Evolutionary conservation across 139 green algal species (phyloP).

Genomic region (Pleodorina starrii): DNA sequence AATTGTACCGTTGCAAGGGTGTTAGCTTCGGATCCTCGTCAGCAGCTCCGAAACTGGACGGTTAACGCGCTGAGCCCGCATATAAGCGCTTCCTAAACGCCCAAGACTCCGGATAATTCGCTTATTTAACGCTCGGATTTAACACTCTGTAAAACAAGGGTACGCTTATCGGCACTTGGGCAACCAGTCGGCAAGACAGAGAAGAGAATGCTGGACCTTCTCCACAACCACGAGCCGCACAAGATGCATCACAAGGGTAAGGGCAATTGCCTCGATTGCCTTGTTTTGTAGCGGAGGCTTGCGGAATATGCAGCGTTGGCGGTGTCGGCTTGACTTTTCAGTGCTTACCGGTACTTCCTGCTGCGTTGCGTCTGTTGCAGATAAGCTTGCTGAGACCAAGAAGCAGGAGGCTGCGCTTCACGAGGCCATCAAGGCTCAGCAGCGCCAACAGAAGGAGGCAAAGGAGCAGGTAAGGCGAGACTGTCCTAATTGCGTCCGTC

Average conservation of each 20-base stretch:
- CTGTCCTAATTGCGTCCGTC: too few species aligned
- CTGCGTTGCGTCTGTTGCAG: conserved; percentile 22
- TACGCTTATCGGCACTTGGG: too few species aligned
- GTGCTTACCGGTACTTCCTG: background rate
- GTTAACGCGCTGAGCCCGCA: background rate
- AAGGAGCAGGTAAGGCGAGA: conserved; percentile 38
- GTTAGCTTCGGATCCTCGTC: background rate
- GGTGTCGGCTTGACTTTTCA: background rate
- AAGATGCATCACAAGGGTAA: conserved; percentile 36
- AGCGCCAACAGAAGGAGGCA: background rate
- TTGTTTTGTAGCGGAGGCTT: background rate
- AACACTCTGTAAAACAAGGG: too few species aligned
- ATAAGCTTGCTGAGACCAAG: conserved; percentile 55
- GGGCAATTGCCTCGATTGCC: background rate
- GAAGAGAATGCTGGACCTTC: conserved; percentile 8
- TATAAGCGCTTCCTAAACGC: too few species aligned
- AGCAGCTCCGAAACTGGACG: background rate
- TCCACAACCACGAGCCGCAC: background rate
- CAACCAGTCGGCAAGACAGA: too few species aligned
- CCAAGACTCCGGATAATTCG: background rate
- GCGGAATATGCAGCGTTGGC: background rate
- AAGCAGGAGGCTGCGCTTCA: conserved; percentile 14
- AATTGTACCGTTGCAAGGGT: background rate
- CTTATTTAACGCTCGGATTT: background rate
- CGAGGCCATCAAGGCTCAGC: conserved; percentile 27